phyloP scores from a whole-genome alignment of 2,329 filamentous ascomycete species.

The Colletotrichum shisoi region DNA sequence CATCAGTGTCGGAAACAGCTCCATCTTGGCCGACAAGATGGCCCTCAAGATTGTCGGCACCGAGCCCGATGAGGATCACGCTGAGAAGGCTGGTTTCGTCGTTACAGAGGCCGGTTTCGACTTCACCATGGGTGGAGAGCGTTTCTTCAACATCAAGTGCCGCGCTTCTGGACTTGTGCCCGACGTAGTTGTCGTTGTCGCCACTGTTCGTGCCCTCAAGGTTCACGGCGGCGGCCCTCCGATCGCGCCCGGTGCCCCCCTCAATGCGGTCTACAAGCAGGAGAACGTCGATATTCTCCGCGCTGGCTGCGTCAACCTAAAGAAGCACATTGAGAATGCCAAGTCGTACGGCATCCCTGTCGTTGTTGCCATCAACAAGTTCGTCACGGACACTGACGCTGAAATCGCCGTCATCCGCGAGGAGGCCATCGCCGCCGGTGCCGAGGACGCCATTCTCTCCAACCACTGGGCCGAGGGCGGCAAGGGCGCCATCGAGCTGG shows the following conservation, averaged over 20 bases:
- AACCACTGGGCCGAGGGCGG: slow-evolving; percentile 98
- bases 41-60: slow-evolving; percentile 95
- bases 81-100: slow-evolving; percentile 86
- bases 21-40: slow-evolving; percentile 92
- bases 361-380: slow-evolving; percentile 96
- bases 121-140: slow-evolving; percentile 99
- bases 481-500: slow-evolving; percentile 86
- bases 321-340: slow-evolving; percentile 93
- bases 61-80: slow-evolving; percentile 86
- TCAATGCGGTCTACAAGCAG: slow-evolving; percentile 87
- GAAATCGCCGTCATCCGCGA: slow-evolving; percentile 90
- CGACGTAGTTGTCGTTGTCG: slow-evolving; percentile 93
- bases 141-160: slow-evolving; percentile 99
- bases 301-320: slow-evolving; percentile 89
- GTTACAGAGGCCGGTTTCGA: slow-evolving; percentile 98
- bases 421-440: slow-evolving; percentile 89
- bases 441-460: slow-evolving; percentile 89
- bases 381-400: slow-evolving; percentile 90
- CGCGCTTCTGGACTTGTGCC: slow-evolving; percentile 90
- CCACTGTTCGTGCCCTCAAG: slow-evolving; percentile 94
- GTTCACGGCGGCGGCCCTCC: slow-evolving; percentile 96
- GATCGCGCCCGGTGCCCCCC: slow-evolving; percentile 83
- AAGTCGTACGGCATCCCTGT: slow-evolving; percentile 90
- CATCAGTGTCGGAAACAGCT: slow-evolving; percentile 96
- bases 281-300: slow-evolving; percentile 94